phyloP scores from a whole-genome alignment of 23 red algal genomes.

The Gracilaria caudata region DNA sequence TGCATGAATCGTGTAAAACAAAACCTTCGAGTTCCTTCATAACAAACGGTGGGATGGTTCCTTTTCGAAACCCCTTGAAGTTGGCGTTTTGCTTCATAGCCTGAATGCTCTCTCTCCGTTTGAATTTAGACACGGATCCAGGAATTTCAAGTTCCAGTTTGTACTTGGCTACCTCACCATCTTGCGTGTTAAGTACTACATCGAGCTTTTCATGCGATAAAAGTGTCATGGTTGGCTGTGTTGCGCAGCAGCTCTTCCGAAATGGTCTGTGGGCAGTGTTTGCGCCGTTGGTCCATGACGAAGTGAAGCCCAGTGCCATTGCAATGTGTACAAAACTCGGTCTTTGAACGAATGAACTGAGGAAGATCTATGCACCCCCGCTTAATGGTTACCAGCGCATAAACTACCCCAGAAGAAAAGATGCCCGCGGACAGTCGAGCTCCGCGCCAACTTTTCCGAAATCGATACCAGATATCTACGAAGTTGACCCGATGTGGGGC shows the following conservation, averaged over 20 bases:
- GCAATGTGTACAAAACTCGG: background rate
- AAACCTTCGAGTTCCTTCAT: slow-evolving; percentile 54
- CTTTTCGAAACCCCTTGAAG: slow-evolving; percentile 76
- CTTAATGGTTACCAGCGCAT: too few relatives aligned
- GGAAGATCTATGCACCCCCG: too few relatives aligned
- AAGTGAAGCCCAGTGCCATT: slow-evolving; percentile 9
- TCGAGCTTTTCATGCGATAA: slow-evolving; percentile 63
- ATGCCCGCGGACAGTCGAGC: too few relatives aligned
- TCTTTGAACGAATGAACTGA: background rate
- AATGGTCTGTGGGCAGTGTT: background rate
- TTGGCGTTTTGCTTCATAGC: slow-evolving; percentile 47
- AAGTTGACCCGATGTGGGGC: too few relatives aligned
- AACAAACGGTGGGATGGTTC: slow-evolving; percentile 73
- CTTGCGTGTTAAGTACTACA: slow-evolving; percentile 26
- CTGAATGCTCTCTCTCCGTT: slow-evolving; percentile 49
- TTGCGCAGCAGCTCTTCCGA: background rate
- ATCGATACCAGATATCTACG: too few relatives aligned
- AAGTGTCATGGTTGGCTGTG: slow-evolving; percentile 26
- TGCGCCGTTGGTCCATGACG: background rate
- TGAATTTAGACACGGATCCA: slow-evolving; percentile 29
- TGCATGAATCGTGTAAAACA: slow-evolving; percentile 35
- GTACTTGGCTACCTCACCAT: slow-evolving; percentile 57
- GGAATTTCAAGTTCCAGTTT: slow-evolving; percentile 57
- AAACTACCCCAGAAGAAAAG: too few relatives aligned
- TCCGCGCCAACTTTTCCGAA: too few relatives aligned